phyloP scores from a whole-genome alignment of 2,329 filamentous ascomycete genomes.

The Orbilia javanica region DNA sequence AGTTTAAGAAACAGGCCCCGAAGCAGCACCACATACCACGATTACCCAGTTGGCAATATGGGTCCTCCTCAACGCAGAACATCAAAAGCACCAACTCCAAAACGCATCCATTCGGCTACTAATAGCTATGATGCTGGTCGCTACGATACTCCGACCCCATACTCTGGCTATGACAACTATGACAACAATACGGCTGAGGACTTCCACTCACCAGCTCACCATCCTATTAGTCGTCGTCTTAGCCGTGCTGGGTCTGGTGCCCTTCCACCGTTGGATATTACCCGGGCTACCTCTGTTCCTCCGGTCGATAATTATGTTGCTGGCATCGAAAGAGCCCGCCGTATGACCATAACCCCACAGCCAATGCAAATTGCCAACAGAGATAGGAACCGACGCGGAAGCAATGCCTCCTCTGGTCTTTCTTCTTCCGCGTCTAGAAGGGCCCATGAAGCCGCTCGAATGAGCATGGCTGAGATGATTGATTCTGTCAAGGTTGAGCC shows the following conservation, averaged over 20 bases:
- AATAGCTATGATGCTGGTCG: conserved; percentile 54
- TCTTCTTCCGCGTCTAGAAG: conserved; percentile 59
- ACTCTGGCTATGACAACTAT: conserved; percentile 58
- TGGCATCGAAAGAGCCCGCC: conserved; percentile 57
- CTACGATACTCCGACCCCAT: conserved; percentile 56
- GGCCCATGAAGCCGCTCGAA: conserved; percentile 56
- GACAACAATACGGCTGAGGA: conserved; percentile 58
- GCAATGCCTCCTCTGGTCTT: conserved; percentile 59
- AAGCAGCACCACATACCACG: conserved; percentile 54
- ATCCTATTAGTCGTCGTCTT: conserved; percentile 59
- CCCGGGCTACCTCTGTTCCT: conserved; percentile 61
- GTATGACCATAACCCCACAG: conserved; percentile 60
- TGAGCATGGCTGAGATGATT: conserved; percentile 58
- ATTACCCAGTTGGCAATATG: conserved; percentile 51
- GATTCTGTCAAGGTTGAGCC: conserved; percentile 57
- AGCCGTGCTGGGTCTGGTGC: conserved; percentile 58
- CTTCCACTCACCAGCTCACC: conserved; percentile 53
- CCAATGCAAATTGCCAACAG: conserved; percentile 44
- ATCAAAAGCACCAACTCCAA: conserved; percentile 36
- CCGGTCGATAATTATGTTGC: conserved; percentile 58
- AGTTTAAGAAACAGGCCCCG: conserved; percentile 55
- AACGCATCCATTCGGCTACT: conserved; percentile 47
- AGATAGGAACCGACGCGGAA: conserved; percentile 60
- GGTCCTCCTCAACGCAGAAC: conserved; percentile 45
- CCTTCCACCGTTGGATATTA: conserved; percentile 59